Conservation (phyloP, 1,284 basidiomycete species). For the Leccinum subrobustum region DNA sequence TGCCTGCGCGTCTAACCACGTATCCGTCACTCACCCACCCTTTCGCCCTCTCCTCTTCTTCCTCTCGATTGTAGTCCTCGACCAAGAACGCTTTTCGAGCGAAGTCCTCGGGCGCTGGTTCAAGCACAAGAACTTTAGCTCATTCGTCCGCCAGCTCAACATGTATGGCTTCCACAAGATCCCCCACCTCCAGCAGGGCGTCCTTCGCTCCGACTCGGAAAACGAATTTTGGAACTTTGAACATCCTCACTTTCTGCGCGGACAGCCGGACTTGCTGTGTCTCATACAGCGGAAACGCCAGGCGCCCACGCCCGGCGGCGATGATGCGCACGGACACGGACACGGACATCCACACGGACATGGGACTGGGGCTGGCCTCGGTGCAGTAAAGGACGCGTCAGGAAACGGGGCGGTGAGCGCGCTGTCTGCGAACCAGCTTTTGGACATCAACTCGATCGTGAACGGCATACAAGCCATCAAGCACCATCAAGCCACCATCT, state of each 20-base stretch:
- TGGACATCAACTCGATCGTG: slow-evolving; percentile 77
- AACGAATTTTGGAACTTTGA: slow-evolving; percentile 94
- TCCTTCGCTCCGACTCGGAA: slow-evolving; percentile 78
- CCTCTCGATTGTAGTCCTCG: slow-evolving; percentile 62
- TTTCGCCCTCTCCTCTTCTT: background rate
- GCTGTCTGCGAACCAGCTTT: slow-evolving; percentile 46
- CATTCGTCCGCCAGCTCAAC: slow-evolving; percentile 95
- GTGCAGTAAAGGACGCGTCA: slow-evolving; percentile 16
- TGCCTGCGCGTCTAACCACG: slow-evolving; percentile 1
- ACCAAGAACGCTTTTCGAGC: slow-evolving; percentile 90
- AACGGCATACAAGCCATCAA: slow-evolving; percentile 88
- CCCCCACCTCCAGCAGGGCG: slow-evolving; percentile 94
- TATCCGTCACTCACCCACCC: background rate
- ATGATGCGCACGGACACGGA: slow-evolving; percentile 21
- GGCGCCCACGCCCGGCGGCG: slow-evolving; percentile 32
- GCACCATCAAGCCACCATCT: slow-evolving; percentile 88
- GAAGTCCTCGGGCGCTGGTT: slow-evolving; percentile 93
- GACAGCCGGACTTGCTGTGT: slow-evolving; percentile 88
- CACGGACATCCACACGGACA: background rate
- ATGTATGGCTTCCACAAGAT: slow-evolving; percentile 98
- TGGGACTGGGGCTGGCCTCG: background rate
- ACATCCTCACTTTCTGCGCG: slow-evolving; percentile 87
- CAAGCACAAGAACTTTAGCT: slow-evolving; percentile 94
- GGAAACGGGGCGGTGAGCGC: slow-evolving; percentile 18
- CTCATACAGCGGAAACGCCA: slow-evolving; percentile 83